phyloP scores from a whole-genome alignment of 2,329 filamentous ascomycete species.

The Neocucurbitaria cava region DNA sequence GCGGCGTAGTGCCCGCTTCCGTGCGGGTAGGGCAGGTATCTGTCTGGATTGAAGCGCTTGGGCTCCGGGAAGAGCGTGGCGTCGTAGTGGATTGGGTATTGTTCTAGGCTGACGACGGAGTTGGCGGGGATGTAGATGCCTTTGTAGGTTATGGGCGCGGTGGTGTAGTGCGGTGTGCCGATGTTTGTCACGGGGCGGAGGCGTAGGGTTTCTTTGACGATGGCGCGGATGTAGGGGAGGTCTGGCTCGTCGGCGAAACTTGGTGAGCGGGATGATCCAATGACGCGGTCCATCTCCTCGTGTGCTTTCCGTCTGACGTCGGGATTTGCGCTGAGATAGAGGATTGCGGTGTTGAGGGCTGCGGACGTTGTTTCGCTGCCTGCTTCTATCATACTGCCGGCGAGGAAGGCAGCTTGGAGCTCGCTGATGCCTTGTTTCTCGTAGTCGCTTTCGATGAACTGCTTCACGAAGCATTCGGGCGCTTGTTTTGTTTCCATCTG shows the following conservation, averaged over 20 bases:
- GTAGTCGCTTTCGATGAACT: slow-evolving; percentile 41
- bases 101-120: slow-evolving; percentile 39
- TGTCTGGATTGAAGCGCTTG: slow-evolving; percentile 52
- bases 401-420: slow-evolving; percentile 45
- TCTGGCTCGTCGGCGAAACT: slow-evolving; percentile 54
- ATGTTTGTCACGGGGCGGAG: slow-evolving; percentile 45
- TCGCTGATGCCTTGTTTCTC: slow-evolving; percentile 49
- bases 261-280: slow-evolving; percentile 24
- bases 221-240: slow-evolving; percentile 49
- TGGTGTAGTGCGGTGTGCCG: slow-evolving; percentile 44
- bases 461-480: slow-evolving; percentile 47
- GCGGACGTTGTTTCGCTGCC: slow-evolving; percentile 50
- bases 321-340: slow-evolving; percentile 39
- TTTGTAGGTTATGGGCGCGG: slow-evolving; percentile 50
- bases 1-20: slow-evolving; percentile 44
- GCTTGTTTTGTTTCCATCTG: slow-evolving; percentile 42
- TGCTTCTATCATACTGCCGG: slow-evolving; percentile 49
- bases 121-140: slow-evolving; percentile 53
- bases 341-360: slow-evolving; percentile 42
- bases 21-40: slow-evolving; percentile 48
- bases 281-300: slow-evolving; percentile 28
- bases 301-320: slow-evolving; percentile 24
- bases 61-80: slow-evolving; percentile 46
- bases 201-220: slow-evolving; percentile 55
- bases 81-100: slow-evolving; percentile 48